Base-by-base conservation (phyloP, 495 filamentous ascomycete genomes). In the Xylona heveae region DNA sequence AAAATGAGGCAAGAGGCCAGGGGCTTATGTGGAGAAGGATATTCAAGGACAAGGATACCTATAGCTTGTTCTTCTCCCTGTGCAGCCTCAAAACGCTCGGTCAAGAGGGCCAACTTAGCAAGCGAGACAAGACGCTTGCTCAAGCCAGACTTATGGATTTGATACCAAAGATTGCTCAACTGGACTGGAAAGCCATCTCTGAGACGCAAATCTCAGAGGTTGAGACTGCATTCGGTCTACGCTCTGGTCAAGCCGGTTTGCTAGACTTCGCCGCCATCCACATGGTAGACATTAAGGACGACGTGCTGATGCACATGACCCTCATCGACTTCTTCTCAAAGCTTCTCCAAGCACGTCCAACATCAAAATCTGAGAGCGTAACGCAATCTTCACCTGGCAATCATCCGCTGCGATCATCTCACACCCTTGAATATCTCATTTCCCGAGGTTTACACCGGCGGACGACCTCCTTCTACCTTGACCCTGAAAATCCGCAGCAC, bases 231-330 rank as follows among this genome's bases (percentile, higher is more conserved):
- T 74, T 70, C 37, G 46, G 58, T 14, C 49, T 57, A 31, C 38
- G 39, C 6, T 40, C 53, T 30, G 44, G 51, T 3, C 29, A 38
- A 12, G 38, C 48, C 29, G 77, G 79, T 9, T 44, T 93, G 2
- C 57, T 91, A 9, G 69, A 82, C 21, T 91, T 76, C 45, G 80
- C 73, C 2, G 62, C 71, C 3, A 53, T 68, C 24, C 54, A 64
- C 24, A 85, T 91, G 80, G 63, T 85, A 9, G 65, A 85, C 39
- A 48, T 42, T 16, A 59, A 58, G 35, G 58, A 56, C 24, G 83
- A 93, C 42, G 57, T 73, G 16, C 52, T 93, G 38, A 78, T 91
- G 74, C 76, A 85, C 38, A 61, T 78, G 42, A 78, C 60, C 13
- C 51, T 88, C 30, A 57, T 90, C 30, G 69, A 79, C 40, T 88